Evolutionary conservation across 2,329 filamentous ascomycete genomes (phyloP).

Genomic region (Fusarium goolgardi): DNA sequence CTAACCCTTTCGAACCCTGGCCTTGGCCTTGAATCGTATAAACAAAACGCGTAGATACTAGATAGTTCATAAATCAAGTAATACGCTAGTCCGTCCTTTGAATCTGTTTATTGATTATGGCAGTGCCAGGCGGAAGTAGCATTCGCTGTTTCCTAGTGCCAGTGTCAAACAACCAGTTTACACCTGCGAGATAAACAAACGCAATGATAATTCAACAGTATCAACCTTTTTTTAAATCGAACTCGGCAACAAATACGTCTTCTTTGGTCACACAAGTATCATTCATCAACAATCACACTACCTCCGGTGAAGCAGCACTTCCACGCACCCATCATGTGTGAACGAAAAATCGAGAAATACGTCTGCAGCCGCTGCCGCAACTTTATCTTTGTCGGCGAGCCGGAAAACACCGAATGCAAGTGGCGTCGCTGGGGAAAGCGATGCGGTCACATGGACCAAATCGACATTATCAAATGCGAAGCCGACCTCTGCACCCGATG

Average conservation of each 20-base stretch:
- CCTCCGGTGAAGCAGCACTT: no score
- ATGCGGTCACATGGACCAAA: neutral
- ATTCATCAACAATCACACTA: neutral
- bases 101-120: neutral
- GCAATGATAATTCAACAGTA: neutral
- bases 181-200: neutral
- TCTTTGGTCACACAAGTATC: neutral
- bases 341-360: neutral
- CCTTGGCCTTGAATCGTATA: neutral
- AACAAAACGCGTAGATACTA: neutral
- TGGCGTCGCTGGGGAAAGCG: neutral
- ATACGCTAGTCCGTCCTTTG: fast-evolving
- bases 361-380: neutral
- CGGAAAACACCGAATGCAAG: neutral
- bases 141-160: neutral
- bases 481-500: neutral
- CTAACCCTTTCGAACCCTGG: neutral
- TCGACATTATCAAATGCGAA: slow-evolving; percentile 2
- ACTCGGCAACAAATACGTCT: neutral
- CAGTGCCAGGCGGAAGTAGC: neutral
- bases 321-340: neutral
- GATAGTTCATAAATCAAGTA: neutral
- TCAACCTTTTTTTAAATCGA: neutral
- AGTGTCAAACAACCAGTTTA: neutral
- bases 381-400: neutral